Evolutionary conservation across 306 rosid species (phyloP).

Genomic region (Trifolium fragiferum): DNA sequence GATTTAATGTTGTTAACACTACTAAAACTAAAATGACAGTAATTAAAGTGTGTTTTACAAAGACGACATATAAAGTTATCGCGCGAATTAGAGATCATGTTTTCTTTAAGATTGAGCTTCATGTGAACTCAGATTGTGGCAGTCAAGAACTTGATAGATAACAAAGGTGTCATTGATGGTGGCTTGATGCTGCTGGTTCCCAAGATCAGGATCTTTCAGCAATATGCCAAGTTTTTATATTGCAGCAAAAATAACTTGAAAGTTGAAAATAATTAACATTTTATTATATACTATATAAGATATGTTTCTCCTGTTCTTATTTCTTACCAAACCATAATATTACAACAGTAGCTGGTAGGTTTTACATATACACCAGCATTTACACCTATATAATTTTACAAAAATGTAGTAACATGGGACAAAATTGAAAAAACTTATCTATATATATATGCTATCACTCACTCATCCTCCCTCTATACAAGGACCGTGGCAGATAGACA

Average conservation of each 20-base stretch:
- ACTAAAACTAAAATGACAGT: no score
- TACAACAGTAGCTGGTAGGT: conserved; percentile 65
- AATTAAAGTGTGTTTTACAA: no score
- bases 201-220: no score
- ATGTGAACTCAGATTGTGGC: no score
- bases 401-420: conserved; percentile 45
- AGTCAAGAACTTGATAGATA: no score
- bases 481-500: conserved; percentile 48
- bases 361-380: conserved; percentile 60
- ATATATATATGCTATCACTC: conserved; percentile 39
- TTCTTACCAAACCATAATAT: conserved; percentile 45
- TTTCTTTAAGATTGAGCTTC: no score
- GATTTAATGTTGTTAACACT: no score
- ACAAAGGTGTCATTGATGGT: no score
- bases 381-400: conserved; percentile 68
- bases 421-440: conserved; percentile 26
- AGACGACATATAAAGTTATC: no score
- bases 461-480: conserved; percentile 58
- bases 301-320: conserved; percentile 42
- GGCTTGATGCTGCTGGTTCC: no score
- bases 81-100: no score
- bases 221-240: no score
- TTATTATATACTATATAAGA: conserved; percentile 14
- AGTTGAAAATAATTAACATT: conserved; percentile 13
- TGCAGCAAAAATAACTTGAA: conserved; percentile 9